Percentiles rank a stretch among this genome's conserved stretches.
phyloP scores from a whole-genome alignment of 768 basidiomycete genomes.

The Pleurotus giganteus region DNA sequence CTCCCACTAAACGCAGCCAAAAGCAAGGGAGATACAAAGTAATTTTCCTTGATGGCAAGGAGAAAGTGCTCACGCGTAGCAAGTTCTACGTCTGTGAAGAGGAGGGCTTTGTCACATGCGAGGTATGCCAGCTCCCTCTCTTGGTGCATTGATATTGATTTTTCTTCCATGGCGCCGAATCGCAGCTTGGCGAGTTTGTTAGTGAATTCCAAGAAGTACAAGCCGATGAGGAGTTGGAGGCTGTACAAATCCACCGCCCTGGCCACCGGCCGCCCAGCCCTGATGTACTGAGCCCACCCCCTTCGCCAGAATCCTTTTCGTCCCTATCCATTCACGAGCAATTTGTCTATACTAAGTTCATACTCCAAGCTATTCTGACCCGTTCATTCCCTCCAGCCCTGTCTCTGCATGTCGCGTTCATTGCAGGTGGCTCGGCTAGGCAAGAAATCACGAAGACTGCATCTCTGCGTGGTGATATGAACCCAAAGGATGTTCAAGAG shows the following conservation, averaged over 20 bases:
- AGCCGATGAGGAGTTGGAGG: conserved; percentile 32
- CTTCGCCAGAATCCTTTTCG: conserved; percentile 40
- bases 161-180: not conserved
- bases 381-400: conserved; percentile 53
- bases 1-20: conserved; percentile 33
- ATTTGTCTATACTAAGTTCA: conserved; percentile 63
- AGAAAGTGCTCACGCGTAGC: conserved; percentile 39
- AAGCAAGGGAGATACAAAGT: conserved; percentile 49
- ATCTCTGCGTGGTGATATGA: conserved; percentile 38
- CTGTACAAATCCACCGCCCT: conserved; percentile 22
- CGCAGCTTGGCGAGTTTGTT: conserved; percentile 55
- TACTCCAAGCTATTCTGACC: conserved; percentile 58
- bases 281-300: conserved; percentile 39
- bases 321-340: conserved; percentile 53
- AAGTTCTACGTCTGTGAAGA: conserved; percentile 60
- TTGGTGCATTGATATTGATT: not conserved
- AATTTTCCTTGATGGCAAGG: conserved; percentile 55
- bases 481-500: conserved; percentile 33
- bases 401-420: conserved; percentile 48
- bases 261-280: conserved; percentile 35
- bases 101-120: conserved; percentile 61
- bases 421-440: conserved; percentile 55
- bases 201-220: conserved; percentile 42
- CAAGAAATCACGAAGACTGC: conserved; percentile 34
- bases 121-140: conserved; percentile 30